Conservation (phyloP, 2,329 filamentous ascomycete species). For the Colletotrichum paranaense region DNA sequence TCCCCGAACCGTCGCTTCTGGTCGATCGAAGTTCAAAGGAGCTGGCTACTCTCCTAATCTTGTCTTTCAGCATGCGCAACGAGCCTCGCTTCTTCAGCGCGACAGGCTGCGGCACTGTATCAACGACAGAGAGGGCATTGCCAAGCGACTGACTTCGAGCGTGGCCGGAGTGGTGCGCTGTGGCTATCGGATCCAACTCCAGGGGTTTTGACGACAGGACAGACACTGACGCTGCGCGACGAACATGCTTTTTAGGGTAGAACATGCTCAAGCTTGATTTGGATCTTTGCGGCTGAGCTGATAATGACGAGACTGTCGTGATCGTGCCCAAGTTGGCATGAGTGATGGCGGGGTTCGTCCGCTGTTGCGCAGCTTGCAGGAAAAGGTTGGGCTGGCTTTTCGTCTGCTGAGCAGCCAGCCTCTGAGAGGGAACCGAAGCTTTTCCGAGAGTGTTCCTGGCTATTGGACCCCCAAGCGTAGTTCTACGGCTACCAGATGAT, state of each 20-base stretch:
- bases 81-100: constrained; percentile 13
- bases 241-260: background rate
- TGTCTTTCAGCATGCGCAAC: constrained; percentile 11
- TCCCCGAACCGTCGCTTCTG: background rate
- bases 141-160: constrained; percentile 7
- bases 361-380: background rate
- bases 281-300: background rate
- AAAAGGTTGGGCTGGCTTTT: constrained; percentile 5
- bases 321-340: background rate
- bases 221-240: constrained; percentile 3
- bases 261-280: constrained; percentile 3
- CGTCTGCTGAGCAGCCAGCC: background rate
- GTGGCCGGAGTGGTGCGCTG: background rate
- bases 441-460: background rate
- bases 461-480: background rate
- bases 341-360: background rate
- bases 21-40: constrained; percentile 25
- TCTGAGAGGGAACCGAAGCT: background rate
- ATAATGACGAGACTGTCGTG: background rate
- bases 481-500: background rate
- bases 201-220: background rate
- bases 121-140: background rate
- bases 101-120: background rate
- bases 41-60: constrained; percentile 29
- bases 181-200: background rate